Evolutionary conservation across 352 stramenopile genomes (phyloP).

Genomic region (Pythium brachiatum): DNA sequence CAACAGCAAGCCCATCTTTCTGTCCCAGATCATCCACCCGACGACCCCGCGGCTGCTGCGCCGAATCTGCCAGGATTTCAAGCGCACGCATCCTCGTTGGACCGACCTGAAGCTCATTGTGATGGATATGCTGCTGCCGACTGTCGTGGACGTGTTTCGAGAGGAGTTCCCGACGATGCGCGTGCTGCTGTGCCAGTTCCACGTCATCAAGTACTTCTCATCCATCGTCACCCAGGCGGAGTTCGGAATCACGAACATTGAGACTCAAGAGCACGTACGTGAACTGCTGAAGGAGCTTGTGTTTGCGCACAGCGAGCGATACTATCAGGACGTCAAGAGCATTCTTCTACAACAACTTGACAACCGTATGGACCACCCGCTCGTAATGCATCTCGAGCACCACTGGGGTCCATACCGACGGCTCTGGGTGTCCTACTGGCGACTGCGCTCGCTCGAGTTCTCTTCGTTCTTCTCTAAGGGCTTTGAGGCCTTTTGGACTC

Average conservation of each 20-base stretch:
- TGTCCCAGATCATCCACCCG: conserved; percentile 46
- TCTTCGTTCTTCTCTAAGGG: conserved; percentile 62
- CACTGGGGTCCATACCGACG: conserved; percentile 61
- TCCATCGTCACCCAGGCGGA: conserved; percentile 41
- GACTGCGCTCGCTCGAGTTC: conserved; percentile 58
- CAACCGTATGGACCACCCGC: conserved; percentile 34
- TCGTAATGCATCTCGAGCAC: conserved; percentile 47
- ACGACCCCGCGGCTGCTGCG: conserved; percentile 47
- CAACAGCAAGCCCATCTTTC: conserved; percentile 63
- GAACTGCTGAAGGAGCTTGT: conserved; percentile 61
- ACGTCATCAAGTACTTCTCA: conserved; percentile 66
- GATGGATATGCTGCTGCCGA: conserved; percentile 57
- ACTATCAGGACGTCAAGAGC: conserved; percentile 51
- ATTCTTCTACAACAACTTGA: conserved; percentile 41
- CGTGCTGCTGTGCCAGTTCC: conserved; percentile 64
- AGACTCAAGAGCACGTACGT: conserved; percentile 43
- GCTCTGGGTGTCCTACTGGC: conserved; percentile 63
- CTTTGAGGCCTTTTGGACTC: conserved; percentile 63
- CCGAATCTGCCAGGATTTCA: conserved; percentile 71
- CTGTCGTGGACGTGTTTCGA: conserved; percentile 49
- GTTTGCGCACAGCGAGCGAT: conserved; percentile 48
- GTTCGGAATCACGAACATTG: conserved; percentile 35
- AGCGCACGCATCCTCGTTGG: conserved; percentile 68
- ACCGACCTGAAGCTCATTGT: conserved; percentile 58
- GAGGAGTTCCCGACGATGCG: conserved; percentile 58